Conservation (phyloP, 2,329 filamentous ascomycete species). For the Myriosclerotinia duriaeana region DNA sequence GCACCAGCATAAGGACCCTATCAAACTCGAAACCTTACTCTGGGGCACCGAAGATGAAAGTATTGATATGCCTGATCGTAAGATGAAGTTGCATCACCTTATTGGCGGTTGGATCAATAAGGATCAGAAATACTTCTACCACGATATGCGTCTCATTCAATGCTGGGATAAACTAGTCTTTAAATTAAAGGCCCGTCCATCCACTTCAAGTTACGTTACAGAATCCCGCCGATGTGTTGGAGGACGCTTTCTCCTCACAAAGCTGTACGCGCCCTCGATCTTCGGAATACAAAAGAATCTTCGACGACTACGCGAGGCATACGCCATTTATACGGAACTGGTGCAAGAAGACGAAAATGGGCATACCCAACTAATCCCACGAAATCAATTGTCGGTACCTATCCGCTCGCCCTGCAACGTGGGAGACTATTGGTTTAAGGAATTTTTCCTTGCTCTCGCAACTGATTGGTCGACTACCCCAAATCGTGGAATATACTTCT, state of each 20-base stretch:
- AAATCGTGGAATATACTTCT: background rate
- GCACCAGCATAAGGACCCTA: background rate
- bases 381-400: background rate
- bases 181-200: background rate
- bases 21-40: background rate
- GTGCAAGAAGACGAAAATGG: too few relatives aligned
- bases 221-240: background rate
- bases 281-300: background rate
- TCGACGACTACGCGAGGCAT: background rate
- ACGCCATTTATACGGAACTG: too few relatives aligned
- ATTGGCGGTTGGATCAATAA: background rate
- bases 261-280: background rate
- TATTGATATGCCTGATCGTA: background rate
- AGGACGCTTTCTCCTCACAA: background rate
- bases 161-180: too few relatives aligned
- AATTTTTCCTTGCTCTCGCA: background rate
- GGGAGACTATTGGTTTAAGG: background rate
- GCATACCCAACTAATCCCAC: background rate
- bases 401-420: background rate
- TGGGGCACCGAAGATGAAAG: background rate
- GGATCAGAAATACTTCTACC: background rate
- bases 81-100: background rate
- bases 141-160: background rate
- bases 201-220: background rate
- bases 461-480: background rate